These are phyloP conservation scores for Botrytis galanthina DNA, from an alignment of 2,329 filamentous ascomycete species.

Conservation along the genomic window DNA sequence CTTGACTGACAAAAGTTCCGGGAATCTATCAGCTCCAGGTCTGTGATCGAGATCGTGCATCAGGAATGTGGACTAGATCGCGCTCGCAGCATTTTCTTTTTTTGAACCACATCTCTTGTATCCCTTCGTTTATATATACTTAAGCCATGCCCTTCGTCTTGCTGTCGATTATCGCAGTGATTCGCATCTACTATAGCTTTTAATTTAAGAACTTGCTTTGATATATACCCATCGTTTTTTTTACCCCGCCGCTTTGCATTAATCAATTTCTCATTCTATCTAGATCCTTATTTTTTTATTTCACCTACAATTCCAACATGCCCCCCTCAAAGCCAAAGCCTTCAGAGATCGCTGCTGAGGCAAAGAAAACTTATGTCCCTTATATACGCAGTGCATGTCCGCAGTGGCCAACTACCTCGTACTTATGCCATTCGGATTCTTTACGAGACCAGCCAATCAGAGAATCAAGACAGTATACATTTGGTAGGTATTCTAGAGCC, in stretches of 20 bases:
- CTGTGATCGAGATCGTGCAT: constrained; percentile 16
- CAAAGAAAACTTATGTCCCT: constrained; percentile 69
- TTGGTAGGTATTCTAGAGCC: constrained; percentile 42
- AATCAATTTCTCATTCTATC: not conserved
- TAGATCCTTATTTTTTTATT: not conserved
- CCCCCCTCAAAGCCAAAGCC: constrained; percentile 59
- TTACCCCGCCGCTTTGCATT: not conserved
- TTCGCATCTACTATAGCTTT: not conserved
- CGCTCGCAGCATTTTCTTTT: constrained; percentile 12
- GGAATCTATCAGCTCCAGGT: constrained; percentile 14
- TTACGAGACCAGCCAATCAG: constrained; percentile 40
- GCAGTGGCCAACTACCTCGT: constrained; percentile 57
- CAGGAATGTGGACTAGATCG: constrained; percentile 14
- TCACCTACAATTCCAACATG: constrained; percentile 43
- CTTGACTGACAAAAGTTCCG: not conserved
- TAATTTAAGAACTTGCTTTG: not conserved
- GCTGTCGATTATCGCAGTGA: not conserved
- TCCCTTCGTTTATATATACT: constrained; percentile 8
- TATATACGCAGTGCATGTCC: constrained; percentile 57
- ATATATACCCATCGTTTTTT: not conserved
- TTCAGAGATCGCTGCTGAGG: constrained; percentile 69
- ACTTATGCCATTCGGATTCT: constrained; percentile 48
- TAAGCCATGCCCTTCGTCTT: not conserved
- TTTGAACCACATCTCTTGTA: not conserved
- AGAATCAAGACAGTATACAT: constrained; percentile 40